Evolutionary conservation across 2,329 filamentous ascomycete species (phyloP).

Genomic region (Ophiostoma novo-ulmi): DNA sequence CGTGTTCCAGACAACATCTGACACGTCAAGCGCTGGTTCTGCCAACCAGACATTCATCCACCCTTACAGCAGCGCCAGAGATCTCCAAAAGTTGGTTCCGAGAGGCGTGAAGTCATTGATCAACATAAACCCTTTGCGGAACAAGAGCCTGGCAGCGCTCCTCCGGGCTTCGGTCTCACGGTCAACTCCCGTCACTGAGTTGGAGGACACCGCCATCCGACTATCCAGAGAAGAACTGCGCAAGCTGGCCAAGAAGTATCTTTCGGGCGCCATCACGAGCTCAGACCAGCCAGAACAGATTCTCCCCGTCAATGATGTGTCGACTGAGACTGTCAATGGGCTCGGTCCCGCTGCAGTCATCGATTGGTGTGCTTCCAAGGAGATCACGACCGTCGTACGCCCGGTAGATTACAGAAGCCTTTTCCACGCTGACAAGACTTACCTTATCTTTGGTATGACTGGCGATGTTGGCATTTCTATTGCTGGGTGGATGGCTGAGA

Average conservation of each 20-base stretch:
- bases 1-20: background rate
- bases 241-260: background rate
- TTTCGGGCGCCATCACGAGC: background rate
- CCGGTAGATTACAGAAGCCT: background rate
- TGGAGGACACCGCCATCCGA: background rate
- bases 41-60: background rate
- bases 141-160: background rate
- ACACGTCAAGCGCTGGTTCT: background rate
- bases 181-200: background rate
- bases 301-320: background rate
- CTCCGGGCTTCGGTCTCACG: background rate
- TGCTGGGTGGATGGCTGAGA: background rate
- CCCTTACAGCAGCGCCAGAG: background rate
- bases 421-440: background rate
- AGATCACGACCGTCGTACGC: background rate
- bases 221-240: background rate
- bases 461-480: background rate
- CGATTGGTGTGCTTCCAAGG: background rate
- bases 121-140: background rate
- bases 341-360: background rate
- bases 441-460: background rate
- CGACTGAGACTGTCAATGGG: background rate
- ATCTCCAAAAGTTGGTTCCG: background rate
- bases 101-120: background rate
- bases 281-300: background rate